Conservation (phyloP, 495 filamentous ascomycete species). For the Talaromyces liani region DNA sequence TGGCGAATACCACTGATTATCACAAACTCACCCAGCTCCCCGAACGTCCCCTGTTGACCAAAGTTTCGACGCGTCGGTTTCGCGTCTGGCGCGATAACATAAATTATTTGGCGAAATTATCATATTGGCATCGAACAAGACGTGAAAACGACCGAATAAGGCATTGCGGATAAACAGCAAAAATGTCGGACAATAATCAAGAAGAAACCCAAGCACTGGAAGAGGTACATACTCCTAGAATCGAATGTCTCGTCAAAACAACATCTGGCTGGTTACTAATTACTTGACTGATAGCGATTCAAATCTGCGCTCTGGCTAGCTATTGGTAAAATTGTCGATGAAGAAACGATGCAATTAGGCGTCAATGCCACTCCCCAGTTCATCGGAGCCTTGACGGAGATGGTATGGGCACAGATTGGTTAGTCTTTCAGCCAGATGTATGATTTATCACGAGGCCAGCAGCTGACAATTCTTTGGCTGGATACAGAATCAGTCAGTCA, state of each 20-base stretch:
- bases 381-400: slow-evolving; percentile 83
- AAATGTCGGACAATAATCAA: slow-evolving; percentile 1
- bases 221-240: background rate
- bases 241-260: background rate
- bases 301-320: slow-evolving; percentile 93
- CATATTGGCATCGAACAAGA: background rate
- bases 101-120: background rate
- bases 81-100: background rate
- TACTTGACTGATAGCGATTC: slow-evolving; percentile 50
- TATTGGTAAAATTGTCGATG: slow-evolving; percentile 84
- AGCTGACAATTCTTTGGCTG: background rate
- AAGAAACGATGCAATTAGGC: slow-evolving; percentile 67
- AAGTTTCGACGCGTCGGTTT: background rate
- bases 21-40: too few species aligned
- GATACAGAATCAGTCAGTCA: slow-evolving; percentile 59
- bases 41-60: background rate
- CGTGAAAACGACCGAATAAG: background rate
- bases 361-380: slow-evolving; percentile 92
- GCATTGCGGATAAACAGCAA: background rate
- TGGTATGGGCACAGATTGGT: slow-evolving; percentile 90
- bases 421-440: slow-evolving; percentile 14
- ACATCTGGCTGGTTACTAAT: background rate
- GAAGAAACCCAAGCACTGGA: background rate
- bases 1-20: too few species aligned
- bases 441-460: background rate